Percentiles rank a stretch among this genome's conserved stretches.
These are phyloP conservation scores for Vicia villosa DNA, from an alignment of 306 rosid species.

Conservation along the genomic window DNA sequence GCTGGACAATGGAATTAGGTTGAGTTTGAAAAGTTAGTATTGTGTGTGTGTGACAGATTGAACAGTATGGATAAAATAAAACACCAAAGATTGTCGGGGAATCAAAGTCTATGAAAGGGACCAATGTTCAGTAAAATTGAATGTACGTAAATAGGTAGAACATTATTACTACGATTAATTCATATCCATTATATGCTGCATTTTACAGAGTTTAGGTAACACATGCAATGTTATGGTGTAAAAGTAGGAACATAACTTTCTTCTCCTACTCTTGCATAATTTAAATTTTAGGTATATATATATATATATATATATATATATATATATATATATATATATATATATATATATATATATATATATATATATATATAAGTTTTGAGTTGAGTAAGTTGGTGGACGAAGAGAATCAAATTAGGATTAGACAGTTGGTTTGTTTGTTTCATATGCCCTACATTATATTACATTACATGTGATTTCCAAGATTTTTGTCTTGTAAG, in stretches of 20 bases:
- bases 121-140: slow-evolving; percentile 30
- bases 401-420: slow-evolving; percentile 38
- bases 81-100: slow-evolving; percentile 57
- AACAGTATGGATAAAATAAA: slow-evolving; percentile 38
- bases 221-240: slow-evolving; percentile 13
- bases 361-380: neutral
- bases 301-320: too few relatives aligned
- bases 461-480: slow-evolving; percentile 49
- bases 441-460: slow-evolving; percentile 34
- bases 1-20: slow-evolving; percentile 35
- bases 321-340: too few relatives aligned
- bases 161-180: slow-evolving; percentile 5
- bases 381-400: slow-evolving; percentile 36
- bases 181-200: neutral
- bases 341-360: too few relatives aligned
- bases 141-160: slow-evolving; percentile 1
- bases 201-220: neutral
- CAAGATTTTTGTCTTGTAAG: slow-evolving; percentile 46
- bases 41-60: slow-evolving; percentile 59
- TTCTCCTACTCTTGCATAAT: too few relatives aligned
- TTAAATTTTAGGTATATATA: slow-evolving; percentile 4
- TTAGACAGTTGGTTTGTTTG: slow-evolving; percentile 46
- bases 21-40: slow-evolving; percentile 40
- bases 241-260: too few relatives aligned
- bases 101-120: slow-evolving; percentile 44